Evolutionary conservation across 108 stramenopile species (phyloP).

Genomic region (Discostella stelligeroides): DNA sequence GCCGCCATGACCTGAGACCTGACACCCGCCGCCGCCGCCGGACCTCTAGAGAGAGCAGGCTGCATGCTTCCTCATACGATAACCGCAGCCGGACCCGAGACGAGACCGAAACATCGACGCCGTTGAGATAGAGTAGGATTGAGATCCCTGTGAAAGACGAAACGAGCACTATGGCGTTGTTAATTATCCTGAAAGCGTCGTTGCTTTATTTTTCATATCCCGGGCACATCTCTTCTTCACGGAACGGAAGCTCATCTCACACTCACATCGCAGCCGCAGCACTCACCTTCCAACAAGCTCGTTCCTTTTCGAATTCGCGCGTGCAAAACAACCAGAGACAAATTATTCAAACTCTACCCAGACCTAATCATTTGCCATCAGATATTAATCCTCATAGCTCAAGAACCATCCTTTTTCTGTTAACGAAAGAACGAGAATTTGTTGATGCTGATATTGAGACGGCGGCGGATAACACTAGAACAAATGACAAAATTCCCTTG

Average conservation of each 20-base stretch:
- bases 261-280: too few relatives aligned
- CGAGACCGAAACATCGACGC: too few relatives aligned
- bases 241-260: too few relatives aligned
- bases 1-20: too few relatives aligned
- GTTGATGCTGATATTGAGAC: not conserved
- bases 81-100: too few relatives aligned
- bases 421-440: slow-evolving; percentile 28
- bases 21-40: too few relatives aligned
- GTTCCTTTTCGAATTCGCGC: not conserved
- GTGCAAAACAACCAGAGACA: too few relatives aligned
- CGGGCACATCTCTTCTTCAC: too few relatives aligned
- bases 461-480: not conserved
- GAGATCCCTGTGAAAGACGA: too few relatives aligned
- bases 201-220: not conserved
- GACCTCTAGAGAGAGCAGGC: too few relatives aligned
- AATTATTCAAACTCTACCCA: not conserved
- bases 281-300: slow-evolving; percentile 7
- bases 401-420: slow-evolving; percentile 14
- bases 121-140: too few relatives aligned
- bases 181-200: not conserved
- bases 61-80: too few relatives aligned
- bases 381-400: not conserved
- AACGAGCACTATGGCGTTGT: not conserved
- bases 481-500: slow-evolving; percentile 1
- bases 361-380: slow-evolving; percentile 3